Percentiles rank a stretch among this genome's conserved stretches.
Conservation (phyloP, 768 basidiomycete species). For the Pleurotus tuoliensis region DNA sequence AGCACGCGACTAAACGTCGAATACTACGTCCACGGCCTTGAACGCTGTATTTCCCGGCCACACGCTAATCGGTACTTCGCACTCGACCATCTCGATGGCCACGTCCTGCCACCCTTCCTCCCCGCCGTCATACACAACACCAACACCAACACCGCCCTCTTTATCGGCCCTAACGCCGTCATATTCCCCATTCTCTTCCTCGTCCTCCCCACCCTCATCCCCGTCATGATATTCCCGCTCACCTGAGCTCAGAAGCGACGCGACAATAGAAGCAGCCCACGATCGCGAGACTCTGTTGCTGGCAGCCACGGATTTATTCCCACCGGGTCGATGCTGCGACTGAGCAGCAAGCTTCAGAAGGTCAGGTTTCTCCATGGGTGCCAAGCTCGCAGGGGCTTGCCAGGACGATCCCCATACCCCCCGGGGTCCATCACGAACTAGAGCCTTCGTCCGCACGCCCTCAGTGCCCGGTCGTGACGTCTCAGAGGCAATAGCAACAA, state of each 20-base stretch:
- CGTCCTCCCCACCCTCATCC: conserved; percentile 25
- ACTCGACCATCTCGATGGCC: conserved; percentile 85
- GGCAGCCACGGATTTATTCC: not conserved
- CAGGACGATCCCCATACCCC: conserved; percentile 75
- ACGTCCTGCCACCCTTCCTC: conserved; percentile 66
- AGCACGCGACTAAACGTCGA: conserved; percentile 48
- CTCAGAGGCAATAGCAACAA: conserved; percentile 69
- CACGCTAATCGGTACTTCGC: conserved; percentile 85
- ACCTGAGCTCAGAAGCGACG: conserved; percentile 29
- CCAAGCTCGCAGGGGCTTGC: conserved; percentile 52
- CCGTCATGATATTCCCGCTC: conserved; percentile 56
- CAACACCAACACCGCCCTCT: conserved; percentile 48
- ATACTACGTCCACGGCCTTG: conserved; percentile 72
- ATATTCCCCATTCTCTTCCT: conserved; percentile 28
- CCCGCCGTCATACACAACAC: conserved; percentile 47
- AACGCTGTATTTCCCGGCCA: conserved; percentile 91
- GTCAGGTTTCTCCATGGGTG: conserved; percentile 52
- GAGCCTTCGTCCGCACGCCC: conserved; percentile 48
- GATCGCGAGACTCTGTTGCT: conserved; percentile 18
- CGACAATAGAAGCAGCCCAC: conserved; percentile 37
- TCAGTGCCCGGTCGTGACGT: conserved; percentile 41
- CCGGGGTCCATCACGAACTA: conserved; percentile 52
- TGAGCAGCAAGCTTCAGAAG: conserved; percentile 10
- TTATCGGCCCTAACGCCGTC: conserved; percentile 45
- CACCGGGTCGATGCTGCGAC: not conserved